phyloP scores from a whole-genome alignment of 202 grass and related monocot species.

The Eragrostis tef region DNA sequence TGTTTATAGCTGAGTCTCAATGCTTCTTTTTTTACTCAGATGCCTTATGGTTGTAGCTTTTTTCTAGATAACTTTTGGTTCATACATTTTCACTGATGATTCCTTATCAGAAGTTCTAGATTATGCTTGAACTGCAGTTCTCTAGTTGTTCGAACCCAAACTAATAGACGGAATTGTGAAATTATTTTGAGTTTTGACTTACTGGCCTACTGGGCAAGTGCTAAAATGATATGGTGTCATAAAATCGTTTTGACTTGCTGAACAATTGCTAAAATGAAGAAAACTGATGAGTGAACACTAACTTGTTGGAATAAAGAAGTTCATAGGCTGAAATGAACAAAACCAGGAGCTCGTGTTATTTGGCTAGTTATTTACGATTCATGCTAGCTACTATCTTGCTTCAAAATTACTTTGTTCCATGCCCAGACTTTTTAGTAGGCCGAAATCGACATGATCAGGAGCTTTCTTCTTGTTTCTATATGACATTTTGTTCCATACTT shows the following conservation, averaged over 20 bases:
- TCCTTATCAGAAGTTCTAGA: background rate
- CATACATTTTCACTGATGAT: background rate
- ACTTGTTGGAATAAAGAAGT: background rate
- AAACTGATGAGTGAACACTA: background rate
- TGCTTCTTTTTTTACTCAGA: background rate
- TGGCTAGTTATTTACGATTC: background rate
- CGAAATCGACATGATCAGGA: background rate
- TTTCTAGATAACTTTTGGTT: background rate
- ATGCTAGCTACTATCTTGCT: background rate
- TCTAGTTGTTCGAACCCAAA: background rate
- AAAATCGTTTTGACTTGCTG: background rate
- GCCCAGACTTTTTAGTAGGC: background rate
- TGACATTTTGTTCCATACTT: background rate
- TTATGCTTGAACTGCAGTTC: background rate
- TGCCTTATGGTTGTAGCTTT: background rate
- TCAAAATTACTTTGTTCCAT: background rate
- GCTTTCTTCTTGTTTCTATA: background rate
- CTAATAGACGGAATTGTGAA: background rate
- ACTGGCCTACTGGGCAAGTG: background rate
- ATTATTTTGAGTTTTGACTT: background rate
- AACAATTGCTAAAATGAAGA: background rate
- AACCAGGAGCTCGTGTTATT: background rate
- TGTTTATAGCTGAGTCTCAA: background rate
- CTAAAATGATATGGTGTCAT: background rate
- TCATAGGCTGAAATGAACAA: background rate